These are phyloP conservation scores for Lathyrus tuberosus DNA, from an alignment of 306 rosid genomes.

Conservation along the genomic window DNA sequence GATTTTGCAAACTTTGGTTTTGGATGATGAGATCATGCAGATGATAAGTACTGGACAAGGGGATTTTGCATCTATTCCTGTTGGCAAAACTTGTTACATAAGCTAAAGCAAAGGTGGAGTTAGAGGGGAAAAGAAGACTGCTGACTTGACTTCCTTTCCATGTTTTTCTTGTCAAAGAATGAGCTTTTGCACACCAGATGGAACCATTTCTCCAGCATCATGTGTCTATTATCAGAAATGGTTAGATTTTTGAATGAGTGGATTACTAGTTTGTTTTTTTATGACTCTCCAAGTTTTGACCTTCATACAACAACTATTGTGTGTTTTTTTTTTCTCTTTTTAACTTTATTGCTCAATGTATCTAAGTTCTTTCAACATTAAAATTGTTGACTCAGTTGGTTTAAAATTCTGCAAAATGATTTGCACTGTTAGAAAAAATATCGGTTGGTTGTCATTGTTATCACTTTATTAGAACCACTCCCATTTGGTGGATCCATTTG, in stretches of 20 bases:
- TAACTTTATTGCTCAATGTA: too few relatives aligned
- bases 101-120: constrained; percentile 53
- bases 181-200: constrained; percentile 62
- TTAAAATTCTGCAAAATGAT: too few relatives aligned
- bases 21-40: constrained; percentile 61
- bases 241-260: constrained; percentile 65
- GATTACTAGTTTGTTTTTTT: too few relatives aligned
- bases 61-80: constrained; percentile 59
- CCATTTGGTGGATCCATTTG: neutral
- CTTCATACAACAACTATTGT: too few relatives aligned
- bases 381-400: too few relatives aligned
- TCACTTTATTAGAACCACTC: neutral
- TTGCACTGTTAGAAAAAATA: neutral
- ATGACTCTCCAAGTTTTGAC: too few relatives aligned
- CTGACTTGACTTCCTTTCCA: constrained; percentile 66
- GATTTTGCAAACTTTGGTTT: constrained; percentile 60
- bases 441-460: neutral
- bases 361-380: too few relatives aligned
- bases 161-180: constrained; percentile 81
- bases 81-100: constrained; percentile 65
- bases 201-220: constrained; percentile 66
- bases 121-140: constrained; percentile 48
- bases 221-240: constrained; percentile 66
- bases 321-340: too few relatives aligned
- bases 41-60: constrained; percentile 66